Percentiles rank a stretch among this genome's conserved stretches.
These are phyloP conservation scores for Chaetoscypha palmicola DNA, from an alignment of 2,329 filamentous ascomycete species.

Conservation along the genomic window DNA sequence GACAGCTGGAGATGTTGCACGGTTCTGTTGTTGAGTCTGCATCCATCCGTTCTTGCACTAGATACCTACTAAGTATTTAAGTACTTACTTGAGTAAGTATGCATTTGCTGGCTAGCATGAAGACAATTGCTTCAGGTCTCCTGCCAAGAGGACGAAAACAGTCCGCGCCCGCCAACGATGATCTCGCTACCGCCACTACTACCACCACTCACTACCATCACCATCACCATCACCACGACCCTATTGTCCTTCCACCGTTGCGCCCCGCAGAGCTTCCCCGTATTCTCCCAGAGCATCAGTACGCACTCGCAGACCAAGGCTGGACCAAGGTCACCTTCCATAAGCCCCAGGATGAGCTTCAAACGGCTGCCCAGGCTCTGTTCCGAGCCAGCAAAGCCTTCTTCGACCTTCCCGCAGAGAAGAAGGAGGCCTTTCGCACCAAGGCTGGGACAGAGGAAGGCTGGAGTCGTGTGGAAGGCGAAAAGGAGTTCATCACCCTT, in stretches of 20 bases:
- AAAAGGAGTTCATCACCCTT: slow-evolving; percentile 27
- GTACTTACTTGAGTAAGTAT: not conserved
- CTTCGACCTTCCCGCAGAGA: slow-evolving; percentile 17
- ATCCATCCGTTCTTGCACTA: no score
- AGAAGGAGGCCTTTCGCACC: slow-evolving; percentile 21
- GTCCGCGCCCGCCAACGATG: no score
- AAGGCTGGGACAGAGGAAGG: slow-evolving; percentile 21
- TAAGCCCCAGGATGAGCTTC: slow-evolving; percentile 11
- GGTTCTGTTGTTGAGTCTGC: no score
- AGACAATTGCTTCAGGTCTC: not conserved
- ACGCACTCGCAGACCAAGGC: slow-evolving; percentile 19
- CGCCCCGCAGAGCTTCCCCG: slow-evolving; percentile 14
- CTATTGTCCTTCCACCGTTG: no score
- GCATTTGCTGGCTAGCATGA: slow-evolving; percentile 2
- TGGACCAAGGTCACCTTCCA: slow-evolving; percentile 22
- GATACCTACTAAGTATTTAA: not conserved
- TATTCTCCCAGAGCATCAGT: slow-evolving; percentile 15
- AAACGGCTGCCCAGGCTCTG: slow-evolving; percentile 16
- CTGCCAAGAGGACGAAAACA: not conserved
- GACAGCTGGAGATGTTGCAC: no score
- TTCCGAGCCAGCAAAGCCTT: slow-evolving; percentile 20
- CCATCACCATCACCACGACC: no score
- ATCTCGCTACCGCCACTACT: slow-evolving; percentile 8
- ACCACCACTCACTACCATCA: no score
- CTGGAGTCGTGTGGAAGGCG: slow-evolving; percentile 23